phyloP scores from a whole-genome alignment of 1,284 basidiomycete species.

The Leccinum griseonigrum region DNA sequence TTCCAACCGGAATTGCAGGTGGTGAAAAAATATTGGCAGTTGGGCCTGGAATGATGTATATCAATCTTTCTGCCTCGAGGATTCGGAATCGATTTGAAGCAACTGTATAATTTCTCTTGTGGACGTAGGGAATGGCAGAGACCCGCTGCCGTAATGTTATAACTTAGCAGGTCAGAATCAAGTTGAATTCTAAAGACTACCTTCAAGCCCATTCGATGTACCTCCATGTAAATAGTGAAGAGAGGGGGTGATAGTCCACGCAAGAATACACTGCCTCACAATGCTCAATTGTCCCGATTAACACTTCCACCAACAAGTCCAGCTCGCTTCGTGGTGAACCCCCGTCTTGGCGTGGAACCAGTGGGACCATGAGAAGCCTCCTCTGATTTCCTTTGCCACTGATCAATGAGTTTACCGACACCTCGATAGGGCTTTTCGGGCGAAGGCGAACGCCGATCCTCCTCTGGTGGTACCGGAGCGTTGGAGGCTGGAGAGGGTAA shows the following conservation, averaged over 20 bases:
- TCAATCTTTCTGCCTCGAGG: too few species aligned
- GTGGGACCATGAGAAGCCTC: slow-evolving; percentile 34
- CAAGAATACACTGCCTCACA: not conserved
- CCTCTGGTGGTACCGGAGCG: slow-evolving; percentile 31
- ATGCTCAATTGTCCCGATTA: slow-evolving; percentile 22
- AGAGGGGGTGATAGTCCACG: not conserved
- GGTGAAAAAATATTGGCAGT: too few species aligned
- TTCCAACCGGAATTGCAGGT: too few species aligned
- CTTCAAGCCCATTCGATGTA: slow-evolving; percentile 1
- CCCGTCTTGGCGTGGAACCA: slow-evolving; percentile 34
- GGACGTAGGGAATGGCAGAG: too few species aligned
- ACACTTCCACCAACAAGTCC: slow-evolving; percentile 36
- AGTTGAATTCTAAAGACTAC: slow-evolving; percentile 6
- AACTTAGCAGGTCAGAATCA: slow-evolving; percentile 10
- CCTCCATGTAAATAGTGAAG: slow-evolving; percentile 15
- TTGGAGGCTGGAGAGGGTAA: slow-evolving; percentile 23
- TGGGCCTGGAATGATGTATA: too few species aligned
- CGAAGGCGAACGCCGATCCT: slow-evolving; percentile 48
- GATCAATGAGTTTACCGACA: slow-evolving; percentile 74
- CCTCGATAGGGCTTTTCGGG: slow-evolving; percentile 77
- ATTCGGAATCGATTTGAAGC: too few species aligned
- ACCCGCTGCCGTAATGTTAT: too few species aligned
- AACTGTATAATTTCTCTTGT: too few species aligned
- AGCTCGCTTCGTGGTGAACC: slow-evolving; percentile 41
- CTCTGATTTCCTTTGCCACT: slow-evolving; percentile 81